A percentile compares a stretch with the other conserved stretches of the same genome.
Evolutionary conservation across 73 alveolate species (phyloP).

Genomic region (Tetrahymena thermophila): DNA sequence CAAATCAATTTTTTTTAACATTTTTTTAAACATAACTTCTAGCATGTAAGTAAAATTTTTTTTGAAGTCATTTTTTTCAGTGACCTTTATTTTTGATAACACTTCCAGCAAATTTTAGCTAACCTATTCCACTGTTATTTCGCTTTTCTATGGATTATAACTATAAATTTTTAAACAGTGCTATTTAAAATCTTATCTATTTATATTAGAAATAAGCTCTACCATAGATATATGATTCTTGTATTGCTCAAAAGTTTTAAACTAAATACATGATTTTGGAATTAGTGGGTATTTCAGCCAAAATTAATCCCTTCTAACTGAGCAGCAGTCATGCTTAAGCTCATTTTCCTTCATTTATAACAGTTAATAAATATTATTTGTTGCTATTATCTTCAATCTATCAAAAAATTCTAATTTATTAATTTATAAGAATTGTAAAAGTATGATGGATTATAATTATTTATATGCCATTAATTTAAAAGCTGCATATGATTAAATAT

Average conservation of each 20-base stretch:
- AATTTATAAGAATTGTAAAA: too few relatives aligned
- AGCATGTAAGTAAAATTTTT: not conserved
- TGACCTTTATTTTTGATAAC: not conserved
- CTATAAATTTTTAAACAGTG: not conserved
- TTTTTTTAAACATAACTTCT: not conserved
- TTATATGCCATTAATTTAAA: not conserved
- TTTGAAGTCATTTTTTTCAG: not conserved
- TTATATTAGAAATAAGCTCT: not conserved
- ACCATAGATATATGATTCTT: not conserved
- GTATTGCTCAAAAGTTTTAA: not conserved
- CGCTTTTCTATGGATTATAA: not conserved
- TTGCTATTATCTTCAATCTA: not conserved
- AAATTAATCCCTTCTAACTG: not conserved
- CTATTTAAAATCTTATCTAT: not conserved
- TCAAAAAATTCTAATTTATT: not conserved
- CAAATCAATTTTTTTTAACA: not conserved
- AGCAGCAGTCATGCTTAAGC: not conserved
- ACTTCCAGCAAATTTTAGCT: not conserved
- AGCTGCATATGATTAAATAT: too few relatives aligned
- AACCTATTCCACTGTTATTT: not conserved
- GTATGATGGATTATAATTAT: too few relatives aligned
- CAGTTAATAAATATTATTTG: not conserved
- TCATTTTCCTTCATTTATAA: not conserved
- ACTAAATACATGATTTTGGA: not conserved
- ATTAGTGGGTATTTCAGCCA: not conserved